Base-by-base conservation (phyloP, 2,329 filamentous ascomycete genomes). In the Monosporascus sp. region DNA sequence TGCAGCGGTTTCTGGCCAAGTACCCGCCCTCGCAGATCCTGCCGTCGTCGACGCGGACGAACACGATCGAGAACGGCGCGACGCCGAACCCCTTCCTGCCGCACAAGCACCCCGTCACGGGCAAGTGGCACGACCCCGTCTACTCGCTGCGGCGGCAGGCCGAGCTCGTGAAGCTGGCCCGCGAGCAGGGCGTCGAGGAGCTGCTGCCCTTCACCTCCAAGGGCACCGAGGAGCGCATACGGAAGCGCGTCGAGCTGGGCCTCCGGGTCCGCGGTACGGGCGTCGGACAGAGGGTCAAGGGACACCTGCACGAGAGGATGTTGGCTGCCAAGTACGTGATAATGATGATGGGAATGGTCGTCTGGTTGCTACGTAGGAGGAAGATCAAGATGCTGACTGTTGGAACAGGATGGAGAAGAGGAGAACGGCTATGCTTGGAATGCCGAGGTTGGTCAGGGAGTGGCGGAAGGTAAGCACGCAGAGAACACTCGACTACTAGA, bases 201-300 rank as follows among this genome's bases (percentile, higher is more conserved):
- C 75, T 96, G 61, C 73, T 97, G 55, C 92, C 92, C 1, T 81
- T 81, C 61, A 88, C 87, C 11, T 77, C 77, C 54, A 96, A 96
- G 81, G 84, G 85, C 62, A 87, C 86, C 2, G 87, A 85, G 61
- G 80, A 82, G 68, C 84, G 79, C 70, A 80, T 91, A 65, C 79
- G 83, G 64, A 82, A 84, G 69, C 78, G 89, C 53, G 82, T 90
- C 54, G 88, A 95, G 76, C 80, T 87, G 59, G 93, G 92, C 48
- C 69, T 96, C 70, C 80, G 86, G 57, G 88, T 97, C 54, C 93
- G 92, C 82, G 93, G 93, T 63, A 97, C 93, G 1, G 93, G 94
- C 78, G 85, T 90, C 61, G 93, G 91, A 53, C 86, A 97, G 74
- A 85, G 81, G 72, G 93, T 97, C 70, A 99, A 97, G 87, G 94